Conservation (phyloP, 1,139 yeast species). For the Kurtzmaniella quercitrusa region DNA sequence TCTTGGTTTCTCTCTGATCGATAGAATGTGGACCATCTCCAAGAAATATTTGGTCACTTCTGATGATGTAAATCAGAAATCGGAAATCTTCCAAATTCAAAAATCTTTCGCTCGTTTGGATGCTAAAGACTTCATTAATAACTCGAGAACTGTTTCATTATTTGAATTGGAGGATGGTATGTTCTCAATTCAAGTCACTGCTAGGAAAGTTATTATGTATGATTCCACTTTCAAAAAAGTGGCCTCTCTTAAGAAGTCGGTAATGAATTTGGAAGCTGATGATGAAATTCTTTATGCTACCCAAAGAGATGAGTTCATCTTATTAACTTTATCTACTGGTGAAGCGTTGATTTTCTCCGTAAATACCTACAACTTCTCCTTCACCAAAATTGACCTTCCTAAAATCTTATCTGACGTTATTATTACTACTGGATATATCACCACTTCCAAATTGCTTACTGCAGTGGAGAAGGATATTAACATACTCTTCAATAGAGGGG, state of each 20-base stretch:
- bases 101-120: conserved; percentile 64
- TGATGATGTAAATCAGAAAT: conserved; percentile 56
- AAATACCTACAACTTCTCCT: conserved; percentile 37
- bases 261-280: conserved; percentile 19
- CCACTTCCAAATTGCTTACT: conserved; percentile 40
- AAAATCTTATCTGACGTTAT: conserved; percentile 54
- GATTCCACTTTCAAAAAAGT: conserved; percentile 55
- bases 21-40: conserved; percentile 68
- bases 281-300: conserved; percentile 52
- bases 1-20: conserved; percentile 69
- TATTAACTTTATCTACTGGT: conserved; percentile 54
- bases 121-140: conserved; percentile 59
- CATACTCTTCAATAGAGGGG: conserved; percentile 25
- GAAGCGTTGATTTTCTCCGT: conserved; percentile 47
- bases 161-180: conserved; percentile 58
- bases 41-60: conserved; percentile 66
- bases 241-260: conserved; percentile 32
- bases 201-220: conserved; percentile 60
- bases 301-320: conserved; percentile 45
- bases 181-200: conserved; percentile 70
- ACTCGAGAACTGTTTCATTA: conserved; percentile 63
- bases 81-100: conserved; percentile 69
- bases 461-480: conserved; percentile 40
- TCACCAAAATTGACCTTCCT: conserved; percentile 41
- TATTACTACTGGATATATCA: conserved; percentile 65